A percentile compares a stretch with the other conserved stretches of the same genome.
Evolutionary conservation across 2,329 filamentous ascomycete species (phyloP).

Genomic region (Dothideomycetes sp.): DNA sequence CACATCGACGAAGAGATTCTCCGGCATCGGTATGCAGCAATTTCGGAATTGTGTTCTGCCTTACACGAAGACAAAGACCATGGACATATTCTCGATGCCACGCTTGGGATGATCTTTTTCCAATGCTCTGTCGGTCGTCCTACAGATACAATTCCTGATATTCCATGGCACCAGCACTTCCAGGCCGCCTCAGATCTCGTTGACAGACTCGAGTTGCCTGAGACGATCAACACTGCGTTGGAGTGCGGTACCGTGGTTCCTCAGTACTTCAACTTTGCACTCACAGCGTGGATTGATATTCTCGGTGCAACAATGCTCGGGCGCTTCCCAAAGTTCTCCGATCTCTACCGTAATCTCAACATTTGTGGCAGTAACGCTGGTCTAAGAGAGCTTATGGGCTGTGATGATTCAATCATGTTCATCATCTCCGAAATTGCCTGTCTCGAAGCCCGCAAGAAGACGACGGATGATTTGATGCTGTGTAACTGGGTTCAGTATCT

Average conservation of each 20-base stretch:
- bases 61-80: slow-evolving; percentile 74
- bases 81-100: slow-evolving; percentile 81
- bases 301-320: slow-evolving; percentile 88
- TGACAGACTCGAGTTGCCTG: slow-evolving; percentile 71
- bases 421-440: slow-evolving; percentile 96
- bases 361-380: slow-evolving; percentile 58
- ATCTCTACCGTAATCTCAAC: slow-evolving; percentile 93
- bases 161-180: slow-evolving; percentile 96
- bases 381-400: slow-evolving; percentile 89
- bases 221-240: slow-evolving; percentile 46
- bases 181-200: slow-evolving; percentile 80
- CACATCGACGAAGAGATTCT: slow-evolving; percentile 85
- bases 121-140: slow-evolving; percentile 83
- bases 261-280: slow-evolving; percentile 88
- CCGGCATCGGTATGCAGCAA: slow-evolving; percentile 80
- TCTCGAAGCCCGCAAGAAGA: slow-evolving; percentile 80
- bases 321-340: slow-evolving; percentile 74
- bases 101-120: slow-evolving; percentile 92
- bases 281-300: slow-evolving; percentile 94
- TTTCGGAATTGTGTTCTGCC: slow-evolving; percentile 74
- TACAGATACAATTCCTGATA: slow-evolving; percentile 78
- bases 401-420: slow-evolving; percentile 95
- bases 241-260: slow-evolving; percentile 36
- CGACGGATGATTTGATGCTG: slow-evolving; percentile 75
- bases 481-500: slow-evolving; percentile 86